Evolutionary conservation across 164 flowering plant species (phyloP), one percentile per base, ranked within the genome.

Genomic region (Vitis rotundifolia): DNA sequence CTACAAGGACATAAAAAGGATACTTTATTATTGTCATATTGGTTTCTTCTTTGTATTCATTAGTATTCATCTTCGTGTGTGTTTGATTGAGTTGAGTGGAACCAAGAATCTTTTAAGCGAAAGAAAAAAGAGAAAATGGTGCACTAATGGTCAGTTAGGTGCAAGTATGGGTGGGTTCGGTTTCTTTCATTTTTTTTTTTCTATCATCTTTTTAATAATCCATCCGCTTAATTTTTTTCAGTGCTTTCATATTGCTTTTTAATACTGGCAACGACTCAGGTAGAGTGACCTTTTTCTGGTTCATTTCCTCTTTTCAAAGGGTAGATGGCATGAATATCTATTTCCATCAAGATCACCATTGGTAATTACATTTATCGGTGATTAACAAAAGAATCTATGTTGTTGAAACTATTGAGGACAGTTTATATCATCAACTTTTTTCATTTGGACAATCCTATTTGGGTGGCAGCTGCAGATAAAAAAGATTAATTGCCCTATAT

Each of bases 111-210:
- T 68, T 68, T 57, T 6, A 37, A 37, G 60, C 9, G 13, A 19
- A 49, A 7, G 62, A 53, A 62, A 16, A 29, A 26, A 14, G 29
- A 29, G 49, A 29, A 68, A 18, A 16, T 14, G 56, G 44, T 47
- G 53, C 47, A 47, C 13, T 68, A 44, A 47, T 57, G 63, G 70
- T 18, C 44, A 55, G 61, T 18, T 56, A 55, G 61, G 61, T 67
- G 61, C 51, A 57, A 18, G 28, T 31, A 67, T 64, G 3, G 22
- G 56, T 1, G 26, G 58, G 37, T 53, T 53, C 56, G n/a, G 7
- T 53, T 11, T 53, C 16, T 53, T 53, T 53, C n/a, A 5, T 14
- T 14, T 0, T 53, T 53, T n/a, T 52, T 53, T 53, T 11, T 22
- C 26, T 0, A 22, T 22, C 26, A 22, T 22, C 56, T 12, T 53